These are phyloP conservation scores for Elaeis oleifera DNA, from an alignment of 202 grass and related monocot species.

Conservation along the genomic window DNA sequence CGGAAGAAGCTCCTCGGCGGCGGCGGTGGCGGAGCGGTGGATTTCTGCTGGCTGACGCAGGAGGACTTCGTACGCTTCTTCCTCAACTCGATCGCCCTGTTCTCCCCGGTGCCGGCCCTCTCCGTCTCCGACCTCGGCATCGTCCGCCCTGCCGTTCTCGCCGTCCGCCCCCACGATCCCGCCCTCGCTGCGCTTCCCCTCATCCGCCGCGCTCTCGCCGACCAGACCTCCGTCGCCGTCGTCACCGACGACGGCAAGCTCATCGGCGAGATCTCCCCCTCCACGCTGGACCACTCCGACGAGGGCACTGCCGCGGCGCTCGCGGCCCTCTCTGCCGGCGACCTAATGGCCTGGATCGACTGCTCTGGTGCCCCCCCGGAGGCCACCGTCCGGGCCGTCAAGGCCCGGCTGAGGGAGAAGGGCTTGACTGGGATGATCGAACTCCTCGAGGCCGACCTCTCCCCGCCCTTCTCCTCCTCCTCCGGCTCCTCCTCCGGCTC, in stretches of 20 bases:
- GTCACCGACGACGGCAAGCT: conserved; percentile 8
- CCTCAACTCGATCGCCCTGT: conserved; percentile 7
- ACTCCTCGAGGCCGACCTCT: no score
- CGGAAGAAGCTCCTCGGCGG: conserved; percentile 20
- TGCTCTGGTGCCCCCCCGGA: background rate
- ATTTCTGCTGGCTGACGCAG: conserved; percentile 9
- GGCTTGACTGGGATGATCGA: no score
- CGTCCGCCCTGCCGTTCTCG: conserved; percentile 2
- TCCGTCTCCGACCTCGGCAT: conserved; percentile 3
- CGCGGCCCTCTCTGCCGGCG: background rate
- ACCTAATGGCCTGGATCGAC: conserved; percentile 10
- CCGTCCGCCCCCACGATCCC: background rate
- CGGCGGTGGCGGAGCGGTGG: background rate
- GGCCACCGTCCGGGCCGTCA: background rate
- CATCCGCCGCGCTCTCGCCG: conserved; percentile 5
- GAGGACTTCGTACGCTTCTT: conserved; percentile 14
- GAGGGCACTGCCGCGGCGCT: background rate
- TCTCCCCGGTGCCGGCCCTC: background rate
- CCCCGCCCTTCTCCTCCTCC: no score
- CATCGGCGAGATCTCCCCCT: conserved; percentile 10
- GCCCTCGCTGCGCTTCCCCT: background rate
- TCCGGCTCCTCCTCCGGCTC: no score
- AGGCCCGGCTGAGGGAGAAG: no score
- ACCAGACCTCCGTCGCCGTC: conserved; percentile 9
- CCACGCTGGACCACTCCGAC: background rate